Evolutionary conservation across 805 yeast genomes (phyloP), one percentile per base, ranked within the genome.

Genomic region (Barnettozyma sucrosica): DNA sequence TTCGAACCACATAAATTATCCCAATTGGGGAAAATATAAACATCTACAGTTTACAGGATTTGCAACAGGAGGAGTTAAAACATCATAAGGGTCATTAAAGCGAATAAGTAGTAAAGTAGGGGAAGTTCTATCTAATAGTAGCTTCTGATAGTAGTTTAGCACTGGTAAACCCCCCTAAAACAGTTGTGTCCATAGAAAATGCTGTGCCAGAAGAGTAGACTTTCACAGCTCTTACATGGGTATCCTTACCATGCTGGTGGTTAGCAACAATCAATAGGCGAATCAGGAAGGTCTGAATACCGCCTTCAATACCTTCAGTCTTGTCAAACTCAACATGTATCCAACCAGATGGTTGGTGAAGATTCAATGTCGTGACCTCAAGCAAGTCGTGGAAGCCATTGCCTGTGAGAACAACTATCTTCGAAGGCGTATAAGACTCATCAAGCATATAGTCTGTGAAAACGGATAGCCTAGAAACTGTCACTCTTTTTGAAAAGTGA

Each of bases 211-310:
- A 75, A 8, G 78, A 68, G 64, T 80, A 69, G 57, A 87, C 63
- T 70, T 80, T 79, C 16, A 90, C 71, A 0, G 89, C 84, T 41
- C 99, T 67, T 10, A 93, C 70, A 63, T 89, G 98, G 1, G 96
- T 83, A 63, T 93, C 99, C 60, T 92, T 93, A 41, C 99, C 99
- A 60, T 88, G 89, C 61, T 90, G 97, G 57, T 89, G 96, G 57
- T 95, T 93, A 1, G 86, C 77, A 8, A 77, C 61, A 6, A 89
- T 72, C n/a, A 75, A 61, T 14, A 89, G 55, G 50, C 85, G 76
- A 11, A 89, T 66, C 52, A 81, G 67, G 56, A 81, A 84, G 45
- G 93, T 79, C 55, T 85, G 81, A 42, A 89, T 64, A 1, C 80
- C 75, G 3, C 79, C 77, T 46, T 76, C 81, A 1, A 42, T 28